A percentile compares a stretch with the other conserved stretches of the same genome.
These are phyloP conservation scores for Elsinoe necatrix DNA, from an alignment of 2,329 filamentous ascomycete species.

Conservation along the genomic window DNA sequence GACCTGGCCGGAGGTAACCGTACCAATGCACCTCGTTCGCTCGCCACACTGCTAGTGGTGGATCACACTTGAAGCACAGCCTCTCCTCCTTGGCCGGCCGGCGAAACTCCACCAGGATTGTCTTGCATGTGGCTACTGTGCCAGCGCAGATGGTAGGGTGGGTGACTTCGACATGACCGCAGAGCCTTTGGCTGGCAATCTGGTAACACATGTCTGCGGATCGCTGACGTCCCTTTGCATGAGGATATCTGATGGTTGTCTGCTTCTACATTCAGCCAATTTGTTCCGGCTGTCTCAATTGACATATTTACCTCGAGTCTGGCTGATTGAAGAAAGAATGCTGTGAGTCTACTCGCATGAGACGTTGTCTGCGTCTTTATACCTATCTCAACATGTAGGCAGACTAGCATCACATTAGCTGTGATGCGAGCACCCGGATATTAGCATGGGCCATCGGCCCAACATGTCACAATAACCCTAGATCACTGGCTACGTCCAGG, in stretches of 20 bases:
- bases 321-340: too few relatives aligned
- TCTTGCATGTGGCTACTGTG: background rate
- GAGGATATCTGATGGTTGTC: background rate
- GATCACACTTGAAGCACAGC: conserved; percentile 2
- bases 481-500: too few relatives aligned
- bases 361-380: too few relatives aligned
- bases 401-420: too few relatives aligned
- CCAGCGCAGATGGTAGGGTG: background rate
- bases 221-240: background rate
- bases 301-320: too few relatives aligned
- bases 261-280: background rate
- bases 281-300: too few relatives aligned
- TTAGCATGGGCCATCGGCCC: too few relatives aligned
- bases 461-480: too few relatives aligned
- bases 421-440: too few relatives aligned
- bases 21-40: background rate
- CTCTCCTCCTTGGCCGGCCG: background rate
- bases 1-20: background rate
- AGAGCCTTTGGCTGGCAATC: background rate
- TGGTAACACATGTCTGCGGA: background rate
- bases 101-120: background rate
- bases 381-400: too few relatives aligned
- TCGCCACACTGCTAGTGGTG: background rate
- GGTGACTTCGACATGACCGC: conserved; percentile 1
- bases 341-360: too few relatives aligned